Conservation (phyloP, 768 basidiomycete species). For the Rhodotorula toruloides region DNA sequence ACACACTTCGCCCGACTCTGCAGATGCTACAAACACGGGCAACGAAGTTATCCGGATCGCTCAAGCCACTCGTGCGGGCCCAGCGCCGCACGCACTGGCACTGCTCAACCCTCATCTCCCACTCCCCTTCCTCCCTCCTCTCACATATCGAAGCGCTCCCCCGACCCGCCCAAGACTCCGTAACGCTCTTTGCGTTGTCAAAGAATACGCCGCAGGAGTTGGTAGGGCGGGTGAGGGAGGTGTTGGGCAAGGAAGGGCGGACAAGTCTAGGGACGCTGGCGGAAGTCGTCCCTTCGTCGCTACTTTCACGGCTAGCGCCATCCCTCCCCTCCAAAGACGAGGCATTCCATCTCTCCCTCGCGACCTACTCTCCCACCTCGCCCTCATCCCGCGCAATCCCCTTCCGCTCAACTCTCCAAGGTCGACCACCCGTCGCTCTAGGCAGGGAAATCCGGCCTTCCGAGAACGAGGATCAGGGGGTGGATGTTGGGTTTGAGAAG, state of each 20-base stretch:
- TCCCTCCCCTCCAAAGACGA: neutral
- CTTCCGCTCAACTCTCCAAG: slow-evolving; percentile 21
- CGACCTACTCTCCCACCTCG: neutral
- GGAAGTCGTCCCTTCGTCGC: slow-evolving; percentile 19
- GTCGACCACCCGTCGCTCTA: slow-evolving; percentile 24
- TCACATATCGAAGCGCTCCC: neutral
- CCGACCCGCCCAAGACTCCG: neutral
- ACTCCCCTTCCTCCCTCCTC: slow-evolving; percentile 15
- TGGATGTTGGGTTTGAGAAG: slow-evolving; percentile 20
- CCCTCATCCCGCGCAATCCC: neutral
- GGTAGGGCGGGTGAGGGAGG: neutral
- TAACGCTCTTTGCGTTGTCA: slow-evolving; percentile 14
- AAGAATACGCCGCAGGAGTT: slow-evolving; percentile 33
- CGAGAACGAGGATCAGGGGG: neutral
- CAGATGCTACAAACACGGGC: neutral
- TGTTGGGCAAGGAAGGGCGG: too few relatives aligned
- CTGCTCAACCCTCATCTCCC: slow-evolving; percentile 11
- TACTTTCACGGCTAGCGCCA: neutral
- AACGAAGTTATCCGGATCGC: too few relatives aligned
- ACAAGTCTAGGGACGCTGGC: too few relatives aligned
- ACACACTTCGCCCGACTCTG: too few relatives aligned
- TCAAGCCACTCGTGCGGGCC: rapidly evolving
- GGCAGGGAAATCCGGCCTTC: slow-evolving; percentile 29
- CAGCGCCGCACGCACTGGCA: slow-evolving; percentile 15
- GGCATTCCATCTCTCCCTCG: slow-evolving; percentile 14